Evolutionary conservation across 495 filamentous ascomycete genomes (phyloP), one percentile per base, ranked within the genome.

Genomic region (Lichina pygmaea): DNA sequence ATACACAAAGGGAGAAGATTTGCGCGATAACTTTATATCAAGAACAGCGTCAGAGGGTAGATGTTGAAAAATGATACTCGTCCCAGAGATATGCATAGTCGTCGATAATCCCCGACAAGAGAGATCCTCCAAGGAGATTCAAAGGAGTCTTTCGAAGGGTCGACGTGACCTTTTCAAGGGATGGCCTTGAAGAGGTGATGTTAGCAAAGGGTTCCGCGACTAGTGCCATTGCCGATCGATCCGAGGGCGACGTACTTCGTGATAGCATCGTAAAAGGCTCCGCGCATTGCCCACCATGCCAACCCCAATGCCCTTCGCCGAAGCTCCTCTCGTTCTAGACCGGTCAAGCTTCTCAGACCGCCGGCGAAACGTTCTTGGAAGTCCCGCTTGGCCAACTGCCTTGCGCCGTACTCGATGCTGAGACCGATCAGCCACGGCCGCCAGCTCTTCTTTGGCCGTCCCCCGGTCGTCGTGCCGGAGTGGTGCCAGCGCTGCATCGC

Each of bases 11-110:
- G 24, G 24, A 24, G 4, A 24, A 24, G 1, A 24, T 2, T 24
- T 24, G 1, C 24, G 4, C 24, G 24, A 24, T 24, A 24, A 24
- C 24, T 1, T 24, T 24, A 24, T 24, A 24, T 24, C 24, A 24
- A 24, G 24, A 24, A 24, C 24, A 24, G 24, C 24, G 24, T 44
- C 58, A 82, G 48, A 80, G 52, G 0, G 76, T 81, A 24, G 76
- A 71, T 9, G 75, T 79, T 9, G 74, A 68, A 58, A 95, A 95
- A 60, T 97, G 86, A 55, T 92, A 95, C 44, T 92, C 81, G 61
- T 94, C 86, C 89, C 89, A 97, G 12, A 97, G 65, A 55, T 89
- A 94, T 56, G 91, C 81, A 53, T 95, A 95, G 55, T 97, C 91
- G 57, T 92, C 86, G 46, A 95, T 54, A 17, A 97, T 70, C 44